These are phyloP conservation scores for Hanseniaspora meyeri DNA, from an alignment of 805 yeast genomes.

Conservation along the genomic window DNA sequence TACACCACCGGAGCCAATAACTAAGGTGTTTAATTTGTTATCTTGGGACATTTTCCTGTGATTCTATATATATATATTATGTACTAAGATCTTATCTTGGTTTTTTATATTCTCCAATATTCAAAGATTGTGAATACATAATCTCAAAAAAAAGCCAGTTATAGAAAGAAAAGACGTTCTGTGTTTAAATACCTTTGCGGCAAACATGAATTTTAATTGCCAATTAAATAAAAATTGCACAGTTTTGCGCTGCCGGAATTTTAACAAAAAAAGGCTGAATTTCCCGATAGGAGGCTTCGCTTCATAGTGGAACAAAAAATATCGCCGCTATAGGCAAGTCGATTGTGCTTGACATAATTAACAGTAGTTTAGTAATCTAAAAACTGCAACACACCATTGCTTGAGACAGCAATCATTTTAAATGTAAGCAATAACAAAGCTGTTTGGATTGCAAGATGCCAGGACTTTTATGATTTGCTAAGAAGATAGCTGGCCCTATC, in stretches of 20 bases:
- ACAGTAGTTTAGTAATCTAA: too few relatives aligned
- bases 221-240: background rate
- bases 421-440: too few relatives aligned
- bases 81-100: background rate
- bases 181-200: background rate
- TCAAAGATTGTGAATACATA: too few relatives aligned
- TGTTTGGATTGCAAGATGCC: too few relatives aligned
- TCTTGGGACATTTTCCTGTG: background rate
- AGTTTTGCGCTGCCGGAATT: background rate
- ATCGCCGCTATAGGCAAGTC: background rate
- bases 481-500: too few relatives aligned
- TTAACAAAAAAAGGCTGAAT: background rate
- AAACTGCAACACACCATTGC: too few relatives aligned
- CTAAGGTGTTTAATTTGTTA: conserved; percentile 30
- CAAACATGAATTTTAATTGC: background rate
- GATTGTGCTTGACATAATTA: background rate
- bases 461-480: too few relatives aligned
- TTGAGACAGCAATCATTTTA: too few relatives aligned
- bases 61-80: too few relatives aligned
- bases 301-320: background rate
- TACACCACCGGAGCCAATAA: conserved; percentile 72
- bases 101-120: background rate
- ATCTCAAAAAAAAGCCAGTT: background rate
- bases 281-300: background rate
- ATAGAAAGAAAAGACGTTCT: background rate